Base-by-base conservation (phyloP, 768 basidiomycete species). In the Postia placenta region DNA sequence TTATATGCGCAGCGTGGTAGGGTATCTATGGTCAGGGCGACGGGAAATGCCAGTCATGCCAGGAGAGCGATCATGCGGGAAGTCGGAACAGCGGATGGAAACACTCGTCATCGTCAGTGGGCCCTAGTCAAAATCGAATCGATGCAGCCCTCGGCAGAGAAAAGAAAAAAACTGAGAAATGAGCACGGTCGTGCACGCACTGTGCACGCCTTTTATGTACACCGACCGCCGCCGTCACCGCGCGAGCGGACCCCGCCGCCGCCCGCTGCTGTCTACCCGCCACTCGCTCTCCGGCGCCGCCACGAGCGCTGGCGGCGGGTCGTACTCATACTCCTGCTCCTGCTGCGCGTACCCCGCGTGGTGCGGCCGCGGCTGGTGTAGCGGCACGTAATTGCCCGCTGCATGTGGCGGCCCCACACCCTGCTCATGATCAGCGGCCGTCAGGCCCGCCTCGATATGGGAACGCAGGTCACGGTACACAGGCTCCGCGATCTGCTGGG, bases 351-450 rank as follows among this genome's bases (percentile, higher is more conserved):
- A 17, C 6, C 7, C 19, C 38, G 38, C 14, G 44, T 36, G 48
- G 38, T 51, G 49, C 47, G 51, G 48, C 42, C 51, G 55, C 37
- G 55, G 52, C 52, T 53, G 55, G 45, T 56, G 55, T 47, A 56
- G 49, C 46, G 52, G 46, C 5, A 51, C 22, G 40, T 51, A 48
- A 43, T 36, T n/a, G n/a, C n/a, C n/a, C n/a, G n/a, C n/a, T n/a
- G n/a, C n/a, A n/a, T n/a, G n/a, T n/a, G n/a, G 24, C 27, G 30
- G 15, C 12, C 38, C 47, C 22, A 44, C 51, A 28, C 19, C 48
- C 42, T 11, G 24, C 26, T 22, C 12, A 6, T 23, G 42, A 26
- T 30, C 33, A n/a, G 5, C 11, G 11, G 17, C 33, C 38, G 38
- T 14, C 7, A 39, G 7, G 38, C 11, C 14, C 17, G 38, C 7